Base-by-base conservation (phyloP, 306 rosid species). In the Gastrolobium bilobum region DNA sequence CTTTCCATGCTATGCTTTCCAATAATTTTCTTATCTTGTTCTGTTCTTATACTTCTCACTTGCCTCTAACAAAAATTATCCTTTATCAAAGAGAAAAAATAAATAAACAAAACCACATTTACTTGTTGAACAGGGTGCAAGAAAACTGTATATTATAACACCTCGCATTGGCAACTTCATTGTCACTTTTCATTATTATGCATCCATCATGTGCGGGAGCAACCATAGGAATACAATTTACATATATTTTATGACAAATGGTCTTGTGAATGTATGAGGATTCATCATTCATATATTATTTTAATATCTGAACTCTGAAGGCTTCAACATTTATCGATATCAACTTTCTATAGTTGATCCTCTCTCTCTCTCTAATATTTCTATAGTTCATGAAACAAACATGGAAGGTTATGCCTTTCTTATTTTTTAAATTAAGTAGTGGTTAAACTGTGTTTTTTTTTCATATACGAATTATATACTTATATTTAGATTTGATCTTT, bases 51-150 rank as follows among this genome's bases (percentile, higher is more conserved):
- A 47, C 29, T 64, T 76, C 14, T 20, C 34, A 48, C 6, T 35
- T 48, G 39, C 9, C 31, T 37, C 76, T 14, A 14, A 37, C 15
- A 71, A 71, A 52, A 37, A 38, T 8, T 4, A 10, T 44, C 15
- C 29, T 34, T 50, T 34, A 34, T 48, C 29, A 35, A 48, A 7
- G 44, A 71, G 14, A 50, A 44, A 7, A 44, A 61, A 59, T 52
- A 54, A 56, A 13, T 65, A 30, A 71, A 51, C 52, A 31, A 65
- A 64, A 38, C 51, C 11, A 5, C 37, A 20, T 62, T 4, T 43
- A 9, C 52, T 71, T 78, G 64, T 73, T 50, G 58, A 68, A 70
- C 85, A 89, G 90, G 92, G 92, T 50, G 90, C 90, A 26, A 78
- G 9, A 29, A 79, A 81, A 69, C 57, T 87, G 78, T 89, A 87